Evolutionary conservation across 192 early-diverging fungal species (phyloP), one percentile per base, ranked within the genome.

Genomic region (Thamnidium elegans): DNA sequence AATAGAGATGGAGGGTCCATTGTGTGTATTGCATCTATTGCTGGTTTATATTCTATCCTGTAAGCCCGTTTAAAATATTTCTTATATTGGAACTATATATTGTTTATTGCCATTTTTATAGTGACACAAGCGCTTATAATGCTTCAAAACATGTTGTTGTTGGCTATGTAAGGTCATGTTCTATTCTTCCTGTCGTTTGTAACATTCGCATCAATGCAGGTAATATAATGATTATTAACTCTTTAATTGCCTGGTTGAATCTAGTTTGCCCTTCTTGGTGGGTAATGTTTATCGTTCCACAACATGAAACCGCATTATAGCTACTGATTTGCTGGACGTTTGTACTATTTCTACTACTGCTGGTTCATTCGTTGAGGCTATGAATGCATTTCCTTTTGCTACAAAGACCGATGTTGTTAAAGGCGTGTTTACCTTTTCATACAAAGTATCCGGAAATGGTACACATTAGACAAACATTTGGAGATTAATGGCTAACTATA

Each of bases 1-100:
- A 67, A 73, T 19, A 61, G 71, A 1, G 66, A 61, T 3, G 71
- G 71, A 1, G 71, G 71, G 17, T 44, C 50, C 9, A 73, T 73
- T 47, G 44, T 73, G 0, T 63, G 68, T 34, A 64, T 62, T 14
- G 66, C 71, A 23, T 73, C 66, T 23, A 45, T 64, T 11, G 71
- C 71, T 10, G 71, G 71, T 20, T 63, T 70, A 19, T 23, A 55
- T 3, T 17, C 39, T 20, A 48, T 3, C 42, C 14, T 15, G 58
- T 60, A 46, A 30, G 23, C 26, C 26, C 1, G 4, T 54, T 23
- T 54, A 54, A 44, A 26, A 26, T 15, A 0, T 11, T 2, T 26
- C 26, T 26, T 26, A 26, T 3, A 26, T 26, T 26, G 26, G 58
- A 0, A 17, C 26, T 31, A 30, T 47, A 1, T 50, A 1, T 50